Evolutionary conservation across 495 filamentous ascomycete genomes (phyloP).

Genomic region (Penicillium cosmopolitanum): DNA sequence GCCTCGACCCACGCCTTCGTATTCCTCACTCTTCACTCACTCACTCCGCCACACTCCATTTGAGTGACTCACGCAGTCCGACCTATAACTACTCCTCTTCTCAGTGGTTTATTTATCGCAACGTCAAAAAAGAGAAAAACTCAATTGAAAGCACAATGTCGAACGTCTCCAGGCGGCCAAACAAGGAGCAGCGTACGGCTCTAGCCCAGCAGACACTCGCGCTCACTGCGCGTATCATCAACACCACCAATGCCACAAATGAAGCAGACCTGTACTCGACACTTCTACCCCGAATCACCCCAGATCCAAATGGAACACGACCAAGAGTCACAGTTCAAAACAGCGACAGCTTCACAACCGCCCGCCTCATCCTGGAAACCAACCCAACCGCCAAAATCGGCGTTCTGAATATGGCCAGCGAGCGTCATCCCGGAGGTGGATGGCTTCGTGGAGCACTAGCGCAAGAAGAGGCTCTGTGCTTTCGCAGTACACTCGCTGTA

Average conservation of each 20-base stretch:
- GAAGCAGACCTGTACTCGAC: conserved; percentile 5
- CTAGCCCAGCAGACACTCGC: conserved; percentile 11
- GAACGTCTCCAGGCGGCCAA: conserved; percentile 2
- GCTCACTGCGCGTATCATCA: conserved; percentile 8
- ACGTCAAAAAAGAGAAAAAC: background rate
- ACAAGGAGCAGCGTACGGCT: conserved; percentile 11
- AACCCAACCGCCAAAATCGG: conserved; percentile 15
- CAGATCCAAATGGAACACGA: background rate
- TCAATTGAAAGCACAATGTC: background rate
- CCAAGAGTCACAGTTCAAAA: conserved; percentile 12
- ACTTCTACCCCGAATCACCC: conserved; percentile 5
- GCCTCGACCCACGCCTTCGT: background rate
- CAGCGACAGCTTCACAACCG: conserved; percentile 18
- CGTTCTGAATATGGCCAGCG: conserved; percentile 59
- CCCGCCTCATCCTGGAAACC: conserved; percentile 4
- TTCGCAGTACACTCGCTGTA: conserved; percentile 56
- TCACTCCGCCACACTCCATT: background rate
- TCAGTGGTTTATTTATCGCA: background rate
- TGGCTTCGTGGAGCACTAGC: conserved; percentile 57
- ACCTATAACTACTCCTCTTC: background rate
- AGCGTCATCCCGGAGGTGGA: conserved; percentile 55
- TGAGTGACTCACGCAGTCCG: background rate
- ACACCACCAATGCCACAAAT: conserved; percentile 2
- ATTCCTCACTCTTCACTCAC: background rate
- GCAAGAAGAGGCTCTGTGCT: conserved; percentile 65